Conservation (phyloP, 106 monocot species). For the Apostasia ramifera region DNA sequence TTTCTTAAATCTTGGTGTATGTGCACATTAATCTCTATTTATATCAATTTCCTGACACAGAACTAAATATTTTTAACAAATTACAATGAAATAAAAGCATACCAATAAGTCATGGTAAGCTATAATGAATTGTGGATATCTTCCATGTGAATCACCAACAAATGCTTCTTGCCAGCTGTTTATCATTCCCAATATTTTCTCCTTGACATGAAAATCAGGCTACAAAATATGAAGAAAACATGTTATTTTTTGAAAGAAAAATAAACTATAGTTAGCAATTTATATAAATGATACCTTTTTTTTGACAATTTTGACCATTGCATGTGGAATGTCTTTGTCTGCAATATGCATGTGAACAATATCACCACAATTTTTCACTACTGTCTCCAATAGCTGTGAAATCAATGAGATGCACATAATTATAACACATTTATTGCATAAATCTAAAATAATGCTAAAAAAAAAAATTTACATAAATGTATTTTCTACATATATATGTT, state of each 20-base stretch:
- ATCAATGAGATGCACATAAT: not conserved
- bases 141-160: constrained; percentile 52
- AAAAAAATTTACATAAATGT: no score
- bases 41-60: no score
- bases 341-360: constrained; percentile 79
- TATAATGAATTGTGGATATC: constrained; percentile 41
- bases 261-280: not conserved
- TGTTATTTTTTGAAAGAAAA: not conserved
- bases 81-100: not conserved
- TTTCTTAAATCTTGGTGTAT: no score
- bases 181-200: constrained; percentile 54
- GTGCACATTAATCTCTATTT: no score
- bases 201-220: constrained; percentile 65
- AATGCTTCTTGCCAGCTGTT: constrained; percentile 64
- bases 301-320: constrained; percentile 85
- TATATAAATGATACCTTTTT: constrained; percentile 54
- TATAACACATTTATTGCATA: not conserved
- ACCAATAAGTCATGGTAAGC: constrained; percentile 68
- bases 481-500: no score
- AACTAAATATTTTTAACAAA: not conserved
- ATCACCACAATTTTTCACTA: constrained; percentile 80
- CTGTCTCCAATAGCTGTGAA: constrained; percentile 73
- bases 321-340: constrained; percentile 60
- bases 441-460: no score
- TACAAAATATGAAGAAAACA: constrained; percentile 6